These are phyloP conservation scores for Adansonia digitata DNA, from an alignment of 345 rosid species.

Conservation along the genomic window DNA sequence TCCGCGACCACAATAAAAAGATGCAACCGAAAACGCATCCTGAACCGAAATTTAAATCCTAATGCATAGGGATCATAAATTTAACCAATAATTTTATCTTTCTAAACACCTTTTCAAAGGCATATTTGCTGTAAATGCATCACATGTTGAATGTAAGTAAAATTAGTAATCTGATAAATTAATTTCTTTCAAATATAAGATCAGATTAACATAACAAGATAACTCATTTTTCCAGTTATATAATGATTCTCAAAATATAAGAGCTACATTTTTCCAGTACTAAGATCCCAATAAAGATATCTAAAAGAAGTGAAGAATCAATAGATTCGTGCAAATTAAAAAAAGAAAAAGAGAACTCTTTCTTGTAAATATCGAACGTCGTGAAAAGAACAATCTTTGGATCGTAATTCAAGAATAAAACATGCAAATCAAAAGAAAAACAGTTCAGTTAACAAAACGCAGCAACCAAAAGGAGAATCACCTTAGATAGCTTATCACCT, in stretches of 20 bases:
- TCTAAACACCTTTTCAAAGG: neutral
- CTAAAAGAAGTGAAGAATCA: no score
- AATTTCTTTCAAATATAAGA: neutral
- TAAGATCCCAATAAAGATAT: no score
- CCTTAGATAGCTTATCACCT: constrained; percentile 66
- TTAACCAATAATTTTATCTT: neutral
- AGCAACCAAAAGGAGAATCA: constrained; percentile 7
- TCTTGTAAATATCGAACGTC: neutral
- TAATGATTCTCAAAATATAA: neutral
- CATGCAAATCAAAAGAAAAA: neutral
- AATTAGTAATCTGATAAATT: neutral
- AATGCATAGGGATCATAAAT: neutral
- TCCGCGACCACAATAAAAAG: no score
- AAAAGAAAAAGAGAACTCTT: neutral
- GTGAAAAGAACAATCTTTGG: neutral
- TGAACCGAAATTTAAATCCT: no score
- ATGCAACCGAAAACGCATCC: no score
- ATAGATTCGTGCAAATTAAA: no score
- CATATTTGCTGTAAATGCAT: neutral
- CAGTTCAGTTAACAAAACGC: neutral
- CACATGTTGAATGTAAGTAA: neutral
- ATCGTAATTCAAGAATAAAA: neutral
- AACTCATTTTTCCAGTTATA: no score
- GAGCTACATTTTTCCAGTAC: no score
- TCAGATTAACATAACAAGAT: neutral